Conservation (phyloP, 768 basidiomycete genomes). For the Rhodocollybia butyracea region DNA sequence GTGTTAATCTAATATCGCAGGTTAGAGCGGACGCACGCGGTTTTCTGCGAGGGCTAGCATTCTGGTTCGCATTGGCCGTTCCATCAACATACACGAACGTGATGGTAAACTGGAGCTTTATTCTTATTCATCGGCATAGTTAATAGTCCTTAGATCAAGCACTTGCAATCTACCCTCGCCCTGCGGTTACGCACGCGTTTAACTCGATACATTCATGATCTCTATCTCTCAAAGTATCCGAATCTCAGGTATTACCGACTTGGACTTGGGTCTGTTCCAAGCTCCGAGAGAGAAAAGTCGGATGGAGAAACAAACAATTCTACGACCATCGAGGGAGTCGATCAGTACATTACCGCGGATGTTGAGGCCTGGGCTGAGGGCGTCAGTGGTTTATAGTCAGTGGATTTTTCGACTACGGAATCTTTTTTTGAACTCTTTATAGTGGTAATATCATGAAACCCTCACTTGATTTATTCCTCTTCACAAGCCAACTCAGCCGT, state of each 20-base stretch:
- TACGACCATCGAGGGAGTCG: conserved; percentile 57
- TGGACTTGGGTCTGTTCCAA: conserved; percentile 26
- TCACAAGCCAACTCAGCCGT: conserved; percentile 86
- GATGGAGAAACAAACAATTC: conserved; percentile 10
- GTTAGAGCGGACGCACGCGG: conserved; percentile 76
- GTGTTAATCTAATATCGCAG: conserved; percentile 22
- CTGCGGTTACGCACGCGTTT: conserved; percentile 81
- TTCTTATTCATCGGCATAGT: neutral
- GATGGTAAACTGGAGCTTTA: conserved; percentile 54
- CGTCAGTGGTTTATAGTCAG: conserved; percentile 84
- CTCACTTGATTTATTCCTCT: conserved; percentile 83
- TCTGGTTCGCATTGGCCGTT: conserved; percentile 90
- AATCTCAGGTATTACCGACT: conserved; percentile 68
- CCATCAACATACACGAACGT: conserved; percentile 96
- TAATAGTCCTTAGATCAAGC: conserved; percentile 60
- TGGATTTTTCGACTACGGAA: conserved; percentile 10
- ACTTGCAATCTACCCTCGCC: conserved; percentile 84
- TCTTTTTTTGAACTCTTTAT: neutral
- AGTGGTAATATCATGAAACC: conserved; percentile 95
- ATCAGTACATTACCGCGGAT: conserved; percentile 93
- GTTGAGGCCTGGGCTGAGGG: conserved; percentile 87
- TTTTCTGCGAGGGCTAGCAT: conserved; percentile 73
- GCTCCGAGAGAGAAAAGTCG: neutral
- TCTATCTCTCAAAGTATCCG: conserved; percentile 79
- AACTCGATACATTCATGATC: conserved; percentile 87